phyloP scores from a whole-genome alignment of 768 basidiomycete species.

The Boletales sp. region DNA sequence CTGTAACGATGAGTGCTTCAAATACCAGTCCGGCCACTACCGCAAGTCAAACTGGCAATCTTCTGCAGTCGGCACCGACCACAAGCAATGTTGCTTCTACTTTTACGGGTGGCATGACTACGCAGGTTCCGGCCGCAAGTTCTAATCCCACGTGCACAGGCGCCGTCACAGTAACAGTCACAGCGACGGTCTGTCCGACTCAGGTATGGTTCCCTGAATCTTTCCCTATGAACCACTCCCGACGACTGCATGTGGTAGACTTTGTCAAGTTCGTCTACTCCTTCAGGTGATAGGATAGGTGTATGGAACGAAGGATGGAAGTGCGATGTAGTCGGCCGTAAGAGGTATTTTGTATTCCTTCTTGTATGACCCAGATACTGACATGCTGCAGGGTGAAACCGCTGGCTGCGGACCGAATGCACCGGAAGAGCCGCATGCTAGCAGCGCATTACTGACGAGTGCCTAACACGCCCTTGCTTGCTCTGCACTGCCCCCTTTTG shows the following conservation, averaged over 20 bases:
- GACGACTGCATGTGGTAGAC: background rate
- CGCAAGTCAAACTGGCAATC: background rate
- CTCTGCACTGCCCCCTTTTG: too few species aligned
- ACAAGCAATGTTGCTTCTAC: background rate
- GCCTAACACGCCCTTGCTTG: background rate
- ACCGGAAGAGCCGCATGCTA: slow-evolving; percentile 4
- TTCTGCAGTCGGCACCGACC: background rate
- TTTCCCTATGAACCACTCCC: background rate
- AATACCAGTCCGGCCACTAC: background rate
- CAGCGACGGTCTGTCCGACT: slow-evolving; percentile 9
- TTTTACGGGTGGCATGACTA: background rate
- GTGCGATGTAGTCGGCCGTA: background rate
- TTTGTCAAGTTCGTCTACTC: background rate
- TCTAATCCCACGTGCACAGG: slow-evolving; percentile 1
- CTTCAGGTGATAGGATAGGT: background rate
- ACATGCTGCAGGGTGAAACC: slow-evolving; percentile 1
- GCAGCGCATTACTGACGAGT: background rate
- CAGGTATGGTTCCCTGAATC: slow-evolving; percentile 7
- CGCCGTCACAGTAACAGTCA: slow-evolving; percentile 18
- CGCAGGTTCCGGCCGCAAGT: background rate
- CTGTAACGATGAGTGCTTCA: background rate
- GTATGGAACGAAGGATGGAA: background rate
- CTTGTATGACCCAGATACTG: background rate
- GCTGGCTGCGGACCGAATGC: background rate
- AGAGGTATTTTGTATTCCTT: slow-evolving; percentile 1